Percentiles rank a stretch among this genome's conserved stretches.
These are phyloP conservation scores for Arthromyces matolae DNA, from an alignment of 768 basidiomycete genomes.

Conservation along the genomic window DNA sequence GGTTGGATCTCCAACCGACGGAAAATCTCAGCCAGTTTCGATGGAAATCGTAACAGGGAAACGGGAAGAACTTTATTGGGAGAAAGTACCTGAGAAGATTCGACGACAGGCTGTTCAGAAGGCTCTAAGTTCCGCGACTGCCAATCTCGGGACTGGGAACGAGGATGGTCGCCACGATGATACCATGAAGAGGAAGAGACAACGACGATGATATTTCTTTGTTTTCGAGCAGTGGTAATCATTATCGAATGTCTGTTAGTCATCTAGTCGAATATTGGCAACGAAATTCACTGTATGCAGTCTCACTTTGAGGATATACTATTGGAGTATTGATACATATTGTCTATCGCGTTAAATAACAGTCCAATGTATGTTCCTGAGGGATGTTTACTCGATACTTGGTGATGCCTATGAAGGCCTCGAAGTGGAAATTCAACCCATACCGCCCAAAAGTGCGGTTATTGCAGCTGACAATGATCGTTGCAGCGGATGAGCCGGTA, in stretches of 20 bases:
- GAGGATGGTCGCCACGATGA: background rate
- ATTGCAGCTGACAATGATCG: constrained; percentile 9
- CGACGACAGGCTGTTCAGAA: constrained; percentile 45
- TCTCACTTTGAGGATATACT: too few relatives aligned
- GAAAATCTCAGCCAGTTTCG: constrained; percentile 25
- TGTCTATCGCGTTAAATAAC: too few relatives aligned
- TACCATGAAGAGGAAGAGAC: constrained; percentile 10
- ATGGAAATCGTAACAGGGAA: constrained; percentile 60
- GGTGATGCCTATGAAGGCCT: too few relatives aligned
- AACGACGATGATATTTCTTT: constrained; percentile 2
- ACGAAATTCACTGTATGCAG: too few relatives aligned
- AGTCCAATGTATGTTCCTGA: too few relatives aligned
- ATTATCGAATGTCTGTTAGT: too few relatives aligned
- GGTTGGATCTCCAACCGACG: constrained; percentile 28
- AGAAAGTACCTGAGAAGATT: constrained; percentile 73
- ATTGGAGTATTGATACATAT: too few relatives aligned
- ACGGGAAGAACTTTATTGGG: constrained; percentile 74
- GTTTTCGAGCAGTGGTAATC: too few relatives aligned
- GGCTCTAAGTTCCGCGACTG: constrained; percentile 8
- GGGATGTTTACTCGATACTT: too few relatives aligned
- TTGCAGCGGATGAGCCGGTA: constrained; percentile 5
- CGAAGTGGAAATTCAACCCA: too few relatives aligned
- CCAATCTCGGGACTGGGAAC: background rate
- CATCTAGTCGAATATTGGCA: too few relatives aligned
- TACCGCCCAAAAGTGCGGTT: constrained; percentile 7